phyloP scores from a whole-genome alignment of 176 grass and related monocot species.

The Carex littledalei region DNA sequence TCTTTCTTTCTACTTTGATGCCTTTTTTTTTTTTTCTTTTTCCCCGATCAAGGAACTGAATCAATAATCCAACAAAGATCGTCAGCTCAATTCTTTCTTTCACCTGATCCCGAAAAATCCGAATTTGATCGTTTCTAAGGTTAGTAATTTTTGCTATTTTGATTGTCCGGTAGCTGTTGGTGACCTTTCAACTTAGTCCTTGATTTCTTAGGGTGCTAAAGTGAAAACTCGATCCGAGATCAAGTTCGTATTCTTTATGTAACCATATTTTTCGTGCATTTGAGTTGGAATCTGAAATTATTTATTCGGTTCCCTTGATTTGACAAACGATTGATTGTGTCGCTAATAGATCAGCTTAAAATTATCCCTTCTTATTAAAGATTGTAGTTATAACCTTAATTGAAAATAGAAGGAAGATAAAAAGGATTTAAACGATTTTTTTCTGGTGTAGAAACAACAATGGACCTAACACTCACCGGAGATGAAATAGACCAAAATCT shows the following conservation, averaged over 20 bases:
- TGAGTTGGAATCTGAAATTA: background rate
- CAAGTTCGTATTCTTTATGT: background rate
- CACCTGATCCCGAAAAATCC: background rate
- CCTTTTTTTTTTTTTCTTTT: background rate
- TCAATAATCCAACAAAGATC: background rate
- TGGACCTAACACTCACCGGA: background rate
- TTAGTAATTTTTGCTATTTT: background rate
- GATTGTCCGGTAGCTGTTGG: background rate
- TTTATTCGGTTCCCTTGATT: background rate
- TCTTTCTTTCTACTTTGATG: background rate
- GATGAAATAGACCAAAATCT: conserved; percentile 56
- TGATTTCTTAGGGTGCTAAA: background rate
- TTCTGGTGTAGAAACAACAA: conserved; percentile 10
- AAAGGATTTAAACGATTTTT: background rate
- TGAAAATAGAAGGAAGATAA: background rate
- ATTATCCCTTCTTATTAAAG: background rate
- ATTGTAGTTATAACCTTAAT: background rate
- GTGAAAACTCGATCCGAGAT: background rate
- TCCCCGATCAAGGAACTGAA: background rate
- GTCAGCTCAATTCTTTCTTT: background rate
- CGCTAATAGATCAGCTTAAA: background rate
- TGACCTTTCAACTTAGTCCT: background rate
- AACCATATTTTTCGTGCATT: background rate
- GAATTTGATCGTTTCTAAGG: conserved; percentile 19
- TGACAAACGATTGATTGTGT: background rate